Evolutionary conservation across 805 yeast species (phyloP).

Genomic region (Pichia occidentalis): DNA sequence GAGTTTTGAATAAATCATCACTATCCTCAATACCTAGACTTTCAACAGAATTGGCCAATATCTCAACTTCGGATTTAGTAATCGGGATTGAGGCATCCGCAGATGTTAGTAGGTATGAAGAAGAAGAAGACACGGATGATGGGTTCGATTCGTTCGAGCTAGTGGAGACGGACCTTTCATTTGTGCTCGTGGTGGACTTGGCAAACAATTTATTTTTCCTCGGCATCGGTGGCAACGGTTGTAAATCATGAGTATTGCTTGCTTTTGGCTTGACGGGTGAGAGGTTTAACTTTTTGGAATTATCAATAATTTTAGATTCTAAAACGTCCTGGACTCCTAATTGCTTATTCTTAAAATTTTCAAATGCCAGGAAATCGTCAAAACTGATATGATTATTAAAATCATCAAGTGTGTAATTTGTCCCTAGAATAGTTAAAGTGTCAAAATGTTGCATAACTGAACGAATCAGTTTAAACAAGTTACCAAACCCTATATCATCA

Average conservation of each 20-base stretch:
- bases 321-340: slow-evolving; percentile 9
- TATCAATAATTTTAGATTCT: slow-evolving; percentile 6
- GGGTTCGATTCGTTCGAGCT: slow-evolving; percentile 5
- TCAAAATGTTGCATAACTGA: slow-evolving; percentile 21
- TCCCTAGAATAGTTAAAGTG: slow-evolving; percentile 16
- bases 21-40: slow-evolving; percentile 5
- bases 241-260: background rate
- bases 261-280: slow-evolving; percentile 10
- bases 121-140: slow-evolving; percentile 1
- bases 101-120: slow-evolving; percentile 2
- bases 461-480: slow-evolving; percentile 26
- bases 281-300: background rate
- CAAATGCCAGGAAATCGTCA: slow-evolving; percentile 24
- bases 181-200: too few relatives aligned
- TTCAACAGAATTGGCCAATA: slow-evolving; percentile 5
- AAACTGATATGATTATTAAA: slow-evolving; percentile 22
- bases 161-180: background rate
- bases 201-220: slow-evolving; percentile 12
- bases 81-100: slow-evolving; percentile 6
- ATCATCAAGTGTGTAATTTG: slow-evolving; percentile 16
- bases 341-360: slow-evolving; percentile 17
- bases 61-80: slow-evolving; percentile 7
- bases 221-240: slow-evolving; percentile 23
- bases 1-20: slow-evolving; percentile 7
- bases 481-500: slow-evolving; percentile 28